Conservation (phyloP, 352 stramenopile genomes). For the Globisporangium splendens region DNA sequence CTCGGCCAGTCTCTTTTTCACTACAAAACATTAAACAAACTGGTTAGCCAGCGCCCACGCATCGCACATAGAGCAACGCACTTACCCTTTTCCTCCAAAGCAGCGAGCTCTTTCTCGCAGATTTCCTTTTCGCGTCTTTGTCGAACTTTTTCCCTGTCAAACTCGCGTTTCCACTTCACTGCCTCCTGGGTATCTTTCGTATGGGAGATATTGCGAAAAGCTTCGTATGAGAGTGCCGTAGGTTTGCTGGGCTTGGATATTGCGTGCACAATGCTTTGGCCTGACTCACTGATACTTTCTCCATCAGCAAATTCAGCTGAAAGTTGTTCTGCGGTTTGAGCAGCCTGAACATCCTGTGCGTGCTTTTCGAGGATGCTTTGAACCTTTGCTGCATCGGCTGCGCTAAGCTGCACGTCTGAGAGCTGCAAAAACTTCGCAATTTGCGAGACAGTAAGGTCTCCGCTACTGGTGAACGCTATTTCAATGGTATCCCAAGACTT, state of each 20-base stretch:
- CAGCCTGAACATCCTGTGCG: constrained; percentile 1
- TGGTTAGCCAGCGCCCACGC: not conserved
- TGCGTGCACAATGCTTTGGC: not conserved
- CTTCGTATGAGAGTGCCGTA: constrained; percentile 50
- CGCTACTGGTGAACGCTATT: constrained; percentile 58
- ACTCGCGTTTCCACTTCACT: constrained; percentile 59
- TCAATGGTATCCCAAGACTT: constrained; percentile 73
- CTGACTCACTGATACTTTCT: not conserved
- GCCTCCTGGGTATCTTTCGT: constrained; percentile 42
- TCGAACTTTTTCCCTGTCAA: constrained; percentile 56
- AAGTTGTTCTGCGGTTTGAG: not conserved
- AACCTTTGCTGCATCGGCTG: constrained; percentile 50
- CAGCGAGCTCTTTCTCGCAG: constrained; percentile 56
- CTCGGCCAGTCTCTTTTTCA: constrained; percentile 63
- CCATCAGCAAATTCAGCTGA: not conserved
- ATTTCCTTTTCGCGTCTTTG: constrained; percentile 67
- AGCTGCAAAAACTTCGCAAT: constrained; percentile 72
- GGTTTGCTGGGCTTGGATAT: constrained; percentile 9
- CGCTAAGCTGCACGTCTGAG: constrained; percentile 64
- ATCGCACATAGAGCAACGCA: not conserved
- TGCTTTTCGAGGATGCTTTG: constrained; percentile 59
- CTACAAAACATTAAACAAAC: constrained; percentile 17
- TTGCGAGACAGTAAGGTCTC: constrained; percentile 57
- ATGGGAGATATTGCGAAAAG: constrained; percentile 65
- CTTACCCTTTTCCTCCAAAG: constrained; percentile 66